Base-by-base conservation (phyloP, 108 stramenopile species). In the Fragilariopsis cylindrus region DNA sequence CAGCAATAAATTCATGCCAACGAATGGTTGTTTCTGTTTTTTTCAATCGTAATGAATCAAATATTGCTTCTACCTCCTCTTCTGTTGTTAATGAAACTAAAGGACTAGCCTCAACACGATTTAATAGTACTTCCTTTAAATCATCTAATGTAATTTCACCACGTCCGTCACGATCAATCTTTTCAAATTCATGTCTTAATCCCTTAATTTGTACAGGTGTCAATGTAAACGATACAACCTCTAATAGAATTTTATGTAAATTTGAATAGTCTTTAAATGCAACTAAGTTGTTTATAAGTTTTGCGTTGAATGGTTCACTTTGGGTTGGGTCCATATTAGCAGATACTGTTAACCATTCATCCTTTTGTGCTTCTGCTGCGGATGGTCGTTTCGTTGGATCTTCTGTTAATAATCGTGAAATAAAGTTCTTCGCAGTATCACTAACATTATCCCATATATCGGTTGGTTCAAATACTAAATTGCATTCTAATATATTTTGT, bases 1-100 rank as follows among this genome's bases (percentile, higher is more conserved):
- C 91, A 5, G 94, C 88, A 43, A 95, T 89, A 60, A 95, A 95
- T 57, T 95, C 90, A 69, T 92, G 94, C 88, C 90, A 95, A 19
- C 86, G 87, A 81, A 95, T 91, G 16, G 83, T 89, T 47, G 82
- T 71, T 68, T 88, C 85, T 30, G 66, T 78, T 60, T 87, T 87
- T 39, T 81, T 65, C 0, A 89, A 73, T 11, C 83, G 72, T 76
- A 94, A 76, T 0, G 90, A 82, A 64, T 94, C 77, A 70, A 94
- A 94, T 57, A 94, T 81, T 65, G 81, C 79, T 56, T 87, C 87
- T 16, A 92, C 84, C 60, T 95, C 89, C 46, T 85, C 81, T 75
- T 92, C 91, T 3, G 87, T 90, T 15, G 62, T 16, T 65, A 94
- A 65, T 50, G 83, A 70, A 41, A 87, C 88, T 21, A 90, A 66